phyloP scores from a whole-genome alignment of 2,329 filamentous ascomycete genomes.

The Colletotrichum orchidophilum region DNA sequence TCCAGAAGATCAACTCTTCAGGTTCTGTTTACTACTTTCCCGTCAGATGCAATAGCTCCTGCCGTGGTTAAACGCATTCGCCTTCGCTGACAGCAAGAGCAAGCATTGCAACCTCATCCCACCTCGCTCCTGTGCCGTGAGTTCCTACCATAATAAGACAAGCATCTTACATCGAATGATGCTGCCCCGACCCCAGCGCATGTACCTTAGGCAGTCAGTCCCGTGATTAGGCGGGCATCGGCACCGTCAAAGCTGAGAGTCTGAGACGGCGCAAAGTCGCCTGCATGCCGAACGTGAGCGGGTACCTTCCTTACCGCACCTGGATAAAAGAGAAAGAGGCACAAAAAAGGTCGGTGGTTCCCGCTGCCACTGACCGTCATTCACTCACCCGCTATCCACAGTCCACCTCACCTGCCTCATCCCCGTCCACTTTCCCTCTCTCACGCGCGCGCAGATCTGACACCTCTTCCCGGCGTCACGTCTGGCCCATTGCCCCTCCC shows the following conservation, averaged over 20 bases:
- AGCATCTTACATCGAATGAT: background rate
- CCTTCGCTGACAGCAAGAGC: background rate
- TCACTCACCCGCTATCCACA: background rate
- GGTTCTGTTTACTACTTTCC: background rate
- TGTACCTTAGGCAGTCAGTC: background rate
- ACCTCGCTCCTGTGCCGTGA: background rate
- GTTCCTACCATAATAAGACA: background rate
- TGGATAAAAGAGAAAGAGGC: background rate
- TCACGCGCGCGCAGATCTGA: background rate
- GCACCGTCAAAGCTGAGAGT: constrained; percentile 28
- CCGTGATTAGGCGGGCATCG: constrained; percentile 14
- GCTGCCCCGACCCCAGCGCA: background rate
- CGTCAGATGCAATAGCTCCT: background rate
- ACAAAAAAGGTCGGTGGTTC: background rate
- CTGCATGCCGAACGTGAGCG: background rate
- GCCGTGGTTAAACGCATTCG: background rate
- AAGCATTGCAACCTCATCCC: background rate
- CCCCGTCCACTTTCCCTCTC: background rate
- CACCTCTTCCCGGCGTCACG: background rate
- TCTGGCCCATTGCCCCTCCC: background rate
- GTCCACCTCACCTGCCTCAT: background rate
- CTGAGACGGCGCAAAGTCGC: constrained; percentile 13
- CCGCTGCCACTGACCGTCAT: background rate
- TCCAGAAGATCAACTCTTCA: background rate
- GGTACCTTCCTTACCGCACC: background rate